Evolutionary conservation across 805 yeast species (phyloP).

Genomic region (Cyberlindnera samutprakarnensis): DNA sequence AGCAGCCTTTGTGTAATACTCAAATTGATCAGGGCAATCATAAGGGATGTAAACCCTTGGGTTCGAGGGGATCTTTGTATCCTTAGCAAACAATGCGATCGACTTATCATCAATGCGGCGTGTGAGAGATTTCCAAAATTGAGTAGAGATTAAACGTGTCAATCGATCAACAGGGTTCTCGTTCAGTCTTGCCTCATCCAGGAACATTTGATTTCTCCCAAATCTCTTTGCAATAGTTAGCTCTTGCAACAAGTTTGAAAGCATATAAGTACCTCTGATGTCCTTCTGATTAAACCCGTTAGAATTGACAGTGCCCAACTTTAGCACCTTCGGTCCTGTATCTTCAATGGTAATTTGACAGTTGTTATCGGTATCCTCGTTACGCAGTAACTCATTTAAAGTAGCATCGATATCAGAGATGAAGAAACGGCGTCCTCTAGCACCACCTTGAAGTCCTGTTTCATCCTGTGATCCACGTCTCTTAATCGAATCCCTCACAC

Average conservation of each 20-base stretch:
- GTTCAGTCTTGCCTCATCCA: slow-evolving; percentile 76
- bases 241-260: slow-evolving; percentile 81
- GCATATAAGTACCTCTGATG: slow-evolving; percentile 83
- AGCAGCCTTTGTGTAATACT: slow-evolving; percentile 53
- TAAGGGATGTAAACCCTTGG: slow-evolving; percentile 78
- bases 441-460: slow-evolving; percentile 25
- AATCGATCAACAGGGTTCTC: slow-evolving; percentile 84
- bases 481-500: slow-evolving; percentile 22
- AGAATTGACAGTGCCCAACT: slow-evolving; percentile 77
- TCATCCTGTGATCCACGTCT: slow-evolving; percentile 54
- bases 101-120: slow-evolving; percentile 57
- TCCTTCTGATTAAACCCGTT: slow-evolving; percentile 69
- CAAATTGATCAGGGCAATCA: slow-evolving; percentile 62
- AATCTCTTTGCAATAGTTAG: slow-evolving; percentile 76
- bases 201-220: slow-evolving; percentile 68
- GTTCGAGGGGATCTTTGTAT: slow-evolving; percentile 64
- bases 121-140: slow-evolving; percentile 77
- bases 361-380: slow-evolving; percentile 82
- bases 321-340: slow-evolving; percentile 74
- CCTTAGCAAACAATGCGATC: slow-evolving; percentile 64
- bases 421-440: slow-evolving; percentile 42
- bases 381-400: slow-evolving; percentile 54
- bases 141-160: slow-evolving; percentile 61
- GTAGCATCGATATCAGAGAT: slow-evolving; percentile 73
- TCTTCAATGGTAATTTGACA: slow-evolving; percentile 83